Evolutionary conservation across 1,284 basidiomycete species (phyloP).

Genomic region (Heterobasidion occidentale): DNA sequence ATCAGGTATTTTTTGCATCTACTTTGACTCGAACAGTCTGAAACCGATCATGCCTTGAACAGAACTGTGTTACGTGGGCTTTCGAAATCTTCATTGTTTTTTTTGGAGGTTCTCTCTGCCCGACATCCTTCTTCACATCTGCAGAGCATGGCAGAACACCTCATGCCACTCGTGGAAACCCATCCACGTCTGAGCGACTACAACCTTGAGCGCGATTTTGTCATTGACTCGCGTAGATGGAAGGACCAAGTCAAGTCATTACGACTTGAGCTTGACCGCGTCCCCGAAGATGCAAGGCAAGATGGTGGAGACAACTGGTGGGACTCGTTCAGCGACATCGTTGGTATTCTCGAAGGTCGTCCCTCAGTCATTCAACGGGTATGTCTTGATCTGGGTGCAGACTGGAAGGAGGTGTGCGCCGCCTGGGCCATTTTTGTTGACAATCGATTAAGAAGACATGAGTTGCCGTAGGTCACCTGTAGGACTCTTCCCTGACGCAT

Average conservation of each 20-base stretch:
- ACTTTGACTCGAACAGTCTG: slow-evolving; percentile 8
- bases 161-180: slow-evolving; percentile 58
- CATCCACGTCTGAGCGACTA: slow-evolving; percentile 74
- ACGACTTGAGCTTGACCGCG: slow-evolving; percentile 65
- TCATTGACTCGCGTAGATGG: slow-evolving; percentile 69
- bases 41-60: not conserved
- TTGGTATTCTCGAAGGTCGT: slow-evolving; percentile 76
- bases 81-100: slow-evolving; percentile 67
- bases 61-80: slow-evolving; percentile 78
- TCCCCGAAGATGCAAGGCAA: slow-evolving; percentile 52
- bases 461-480: slow-evolving; percentile 61
- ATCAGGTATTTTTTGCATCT: slow-evolving; percentile 42
- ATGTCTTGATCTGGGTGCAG: slow-evolving; percentile 70
- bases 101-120: slow-evolving; percentile 54
- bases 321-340: slow-evolving; percentile 70
- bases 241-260: slow-evolving; percentile 65
- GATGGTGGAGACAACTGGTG: slow-evolving; percentile 78
- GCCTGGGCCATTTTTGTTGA: slow-evolving; percentile 90
- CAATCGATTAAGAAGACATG: slow-evolving; percentile 71
- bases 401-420: slow-evolving; percentile 89
- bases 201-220: slow-evolving; percentile 71
- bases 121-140: slow-evolving; percentile 67
- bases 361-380: slow-evolving; percentile 59
- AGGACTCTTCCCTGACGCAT: not conserved
- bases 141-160: slow-evolving; percentile 48